phyloP scores from a whole-genome alignment of 2,329 filamentous ascomycete genomes.

The Colletotrichum incanum region DNA sequence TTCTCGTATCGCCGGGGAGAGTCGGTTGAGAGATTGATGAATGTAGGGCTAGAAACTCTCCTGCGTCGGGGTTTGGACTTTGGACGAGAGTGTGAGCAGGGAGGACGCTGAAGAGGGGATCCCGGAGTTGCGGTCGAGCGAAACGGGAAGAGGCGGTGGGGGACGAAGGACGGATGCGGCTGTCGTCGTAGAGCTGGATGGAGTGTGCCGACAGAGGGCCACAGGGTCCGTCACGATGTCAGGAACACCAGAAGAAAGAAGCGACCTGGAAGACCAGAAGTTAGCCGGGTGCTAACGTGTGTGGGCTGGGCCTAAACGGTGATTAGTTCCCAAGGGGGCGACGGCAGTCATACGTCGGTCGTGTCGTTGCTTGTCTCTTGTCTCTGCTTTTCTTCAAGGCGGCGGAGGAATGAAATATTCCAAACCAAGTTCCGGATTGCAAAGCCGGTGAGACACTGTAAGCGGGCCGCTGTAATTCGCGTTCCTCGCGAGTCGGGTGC shows the following conservation, averaged over 20 bases:
- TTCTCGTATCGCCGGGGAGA: neutral
- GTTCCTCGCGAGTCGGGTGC: constrained; percentile 2
- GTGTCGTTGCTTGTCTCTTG: constrained; percentile 16
- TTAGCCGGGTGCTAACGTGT: constrained; percentile 25
- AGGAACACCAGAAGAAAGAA: neutral
- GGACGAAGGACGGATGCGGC: constrained; percentile 17
- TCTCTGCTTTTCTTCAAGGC: constrained; percentile 32
- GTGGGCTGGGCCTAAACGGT: constrained; percentile 36
- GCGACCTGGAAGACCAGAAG: constrained; percentile 20
- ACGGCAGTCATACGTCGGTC: constrained; percentile 28
- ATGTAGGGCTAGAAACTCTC: neutral
- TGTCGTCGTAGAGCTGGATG: constrained; percentile 12
- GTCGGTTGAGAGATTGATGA: constrained; percentile 1
- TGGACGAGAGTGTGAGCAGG: neutral
- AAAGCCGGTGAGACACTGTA: constrained; percentile 28
- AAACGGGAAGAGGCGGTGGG: constrained; percentile 19
- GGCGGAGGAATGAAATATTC: constrained; percentile 17
- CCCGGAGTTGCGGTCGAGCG: constrained; percentile 10
- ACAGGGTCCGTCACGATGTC: neutral
- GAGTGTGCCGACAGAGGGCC: neutral
- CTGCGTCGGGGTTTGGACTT: neutral
- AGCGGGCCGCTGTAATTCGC: constrained; percentile 20
- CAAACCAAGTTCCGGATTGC: neutral
- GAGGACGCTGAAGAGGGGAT: constrained; percentile 21
- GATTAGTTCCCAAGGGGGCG: constrained; percentile 27